A percentile compares a stretch with the other conserved stretches of the same genome.
Conservation (phyloP, 495 filamentous ascomycete genomes). For the Parmelia sp. region DNA sequence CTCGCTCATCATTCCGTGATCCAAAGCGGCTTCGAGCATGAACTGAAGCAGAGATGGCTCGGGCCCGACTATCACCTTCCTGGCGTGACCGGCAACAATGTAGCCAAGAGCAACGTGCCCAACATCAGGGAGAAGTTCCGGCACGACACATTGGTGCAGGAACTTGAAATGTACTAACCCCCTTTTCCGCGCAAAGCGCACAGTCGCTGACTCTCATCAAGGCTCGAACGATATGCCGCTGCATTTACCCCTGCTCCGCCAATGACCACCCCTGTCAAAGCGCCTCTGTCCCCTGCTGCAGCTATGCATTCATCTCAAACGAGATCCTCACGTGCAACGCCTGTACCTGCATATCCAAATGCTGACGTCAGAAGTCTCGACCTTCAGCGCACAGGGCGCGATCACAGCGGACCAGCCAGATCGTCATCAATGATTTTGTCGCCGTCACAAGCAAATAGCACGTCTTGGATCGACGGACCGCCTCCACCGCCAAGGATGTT, state of each 20-base stretch:
- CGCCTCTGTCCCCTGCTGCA: slow-evolving; percentile 15
- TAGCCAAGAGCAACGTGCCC: slow-evolving; percentile 93
- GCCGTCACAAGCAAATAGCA: slow-evolving; percentile 20
- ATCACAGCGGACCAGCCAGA: slow-evolving; percentile 15
- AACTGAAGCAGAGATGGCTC: slow-evolving; percentile 84
- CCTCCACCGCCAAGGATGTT: slow-evolving; percentile 61
- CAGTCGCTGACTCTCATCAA: slow-evolving; percentile 2
- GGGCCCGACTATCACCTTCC: slow-evolving; percentile 65
- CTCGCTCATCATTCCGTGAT: slow-evolving; percentile 90
- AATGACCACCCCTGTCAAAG: background rate
- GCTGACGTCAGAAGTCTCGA: slow-evolving; percentile 32
- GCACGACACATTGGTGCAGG: slow-evolving; percentile 73
- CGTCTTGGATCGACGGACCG: slow-evolving; percentile 27
- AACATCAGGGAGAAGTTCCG: slow-evolving; percentile 85
- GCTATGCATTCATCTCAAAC: slow-evolving; percentile 9
- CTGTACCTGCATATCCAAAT: slow-evolving; percentile 13
- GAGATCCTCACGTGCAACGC: slow-evolving; percentile 5
- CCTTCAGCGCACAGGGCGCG: slow-evolving; percentile 20
- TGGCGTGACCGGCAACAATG: slow-evolving; percentile 75
- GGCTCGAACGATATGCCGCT: slow-evolving; percentile 24
- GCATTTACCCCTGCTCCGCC: slow-evolving; percentile 1
- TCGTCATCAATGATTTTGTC: slow-evolving; percentile 24
- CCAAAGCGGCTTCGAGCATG: slow-evolving; percentile 88
- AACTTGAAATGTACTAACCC: slow-evolving; percentile 67
- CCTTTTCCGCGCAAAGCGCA: background rate